phyloP scores from a whole-genome alignment of 2,329 filamentous ascomycete species.

The Ophiostoma pallidulum region DNA sequence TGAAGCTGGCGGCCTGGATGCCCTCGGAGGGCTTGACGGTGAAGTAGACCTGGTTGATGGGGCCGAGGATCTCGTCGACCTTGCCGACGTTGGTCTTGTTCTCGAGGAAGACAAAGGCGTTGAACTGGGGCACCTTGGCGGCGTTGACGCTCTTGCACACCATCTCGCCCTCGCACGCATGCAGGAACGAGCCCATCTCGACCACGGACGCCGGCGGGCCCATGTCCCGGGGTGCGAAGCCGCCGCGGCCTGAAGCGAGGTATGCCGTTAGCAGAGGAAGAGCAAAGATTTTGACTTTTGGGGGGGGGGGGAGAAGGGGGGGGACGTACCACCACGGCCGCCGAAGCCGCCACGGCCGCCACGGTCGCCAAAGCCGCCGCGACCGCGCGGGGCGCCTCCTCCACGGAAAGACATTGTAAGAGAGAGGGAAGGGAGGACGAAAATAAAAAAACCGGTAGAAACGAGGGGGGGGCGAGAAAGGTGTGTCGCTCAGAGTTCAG shows the following conservation, averaged over 20 bases:
- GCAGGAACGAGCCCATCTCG: conserved; percentile 90
- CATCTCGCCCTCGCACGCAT: conserved; percentile 95
- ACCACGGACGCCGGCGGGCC: conserved; percentile 54
- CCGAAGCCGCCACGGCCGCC: conserved; percentile 37
- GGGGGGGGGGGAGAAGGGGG: too few species aligned
- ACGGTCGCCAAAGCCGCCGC: conserved; percentile 38
- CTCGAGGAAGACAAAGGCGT: conserved; percentile 96
- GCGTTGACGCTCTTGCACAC: conserved; percentile 86
- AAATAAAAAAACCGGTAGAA: background rate
- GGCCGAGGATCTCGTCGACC: conserved; percentile 94
- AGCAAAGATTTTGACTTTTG: conserved; percentile 24
- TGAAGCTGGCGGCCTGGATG: conserved; percentile 91
- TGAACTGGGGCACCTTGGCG: conserved; percentile 95
- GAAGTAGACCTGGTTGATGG: conserved; percentile 97
- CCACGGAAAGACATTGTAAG: conserved; percentile 52
- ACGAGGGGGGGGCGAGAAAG: background rate
- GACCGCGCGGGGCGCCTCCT: conserved; percentile 38
- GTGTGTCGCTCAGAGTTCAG: too few species aligned
- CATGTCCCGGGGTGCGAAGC: conserved; percentile 49
- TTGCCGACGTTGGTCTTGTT: conserved; percentile 96
- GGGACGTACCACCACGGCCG: conserved; percentile 43
- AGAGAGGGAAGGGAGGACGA: background rate
- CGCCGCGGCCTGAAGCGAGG: conserved; percentile 51
- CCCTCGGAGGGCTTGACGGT: conserved; percentile 96
- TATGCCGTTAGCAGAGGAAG: too few species aligned